Percentiles rank a stretch among this genome's conserved stretches.
Conservation (phyloP, 2,329 filamentous ascomycete genomes). For the Rhexocercosporidium sp. region DNA sequence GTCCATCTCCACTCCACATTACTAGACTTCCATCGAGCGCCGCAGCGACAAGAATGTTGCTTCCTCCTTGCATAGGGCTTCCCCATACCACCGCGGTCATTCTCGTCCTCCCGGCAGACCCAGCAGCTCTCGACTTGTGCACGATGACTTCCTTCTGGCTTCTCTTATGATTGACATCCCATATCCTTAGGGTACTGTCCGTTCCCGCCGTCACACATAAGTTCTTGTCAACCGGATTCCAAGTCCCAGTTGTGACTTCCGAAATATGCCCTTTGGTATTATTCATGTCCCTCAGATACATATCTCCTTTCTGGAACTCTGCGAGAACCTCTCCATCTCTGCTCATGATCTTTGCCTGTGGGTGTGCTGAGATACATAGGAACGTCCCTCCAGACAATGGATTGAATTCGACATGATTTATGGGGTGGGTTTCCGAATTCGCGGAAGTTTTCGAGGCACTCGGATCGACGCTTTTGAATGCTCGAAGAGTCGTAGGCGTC, state of each 20-base stretch:
- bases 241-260: conserved; percentile 86
- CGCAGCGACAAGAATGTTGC: conserved; percentile 78
- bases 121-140: conserved; percentile 90
- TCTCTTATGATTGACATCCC: conserved; percentile 92
- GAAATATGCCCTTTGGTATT: conserved; percentile 97
- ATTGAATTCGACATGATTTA: conserved; percentile 88
- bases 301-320: conserved; percentile 96
- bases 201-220: conserved; percentile 89
- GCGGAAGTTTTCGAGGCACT: conserved; percentile 74
- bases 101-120: conserved; percentile 85
- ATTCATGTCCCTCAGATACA: conserved; percentile 97
- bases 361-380: conserved; percentile 85
- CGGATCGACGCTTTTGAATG: conserved; percentile 92
- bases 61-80: conserved; percentile 74
- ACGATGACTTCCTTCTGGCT: conserved; percentile 93
- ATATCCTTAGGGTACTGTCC: conserved; percentile 94
- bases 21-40: conserved; percentile 88
- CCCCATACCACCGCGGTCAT: conserved; percentile 96
- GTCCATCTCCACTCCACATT: conserved; percentile 91
- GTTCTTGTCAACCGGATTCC: conserved; percentile 88
- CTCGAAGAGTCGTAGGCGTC: conserved; percentile 91
- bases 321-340: conserved; percentile 85
- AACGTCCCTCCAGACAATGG: conserved; percentile 79
- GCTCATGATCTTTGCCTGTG: conserved; percentile 87
- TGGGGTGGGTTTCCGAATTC: conserved; percentile 81